Conservation (phyloP, 129 eudicot genomes). For the Helianthus tuberosus region DNA sequence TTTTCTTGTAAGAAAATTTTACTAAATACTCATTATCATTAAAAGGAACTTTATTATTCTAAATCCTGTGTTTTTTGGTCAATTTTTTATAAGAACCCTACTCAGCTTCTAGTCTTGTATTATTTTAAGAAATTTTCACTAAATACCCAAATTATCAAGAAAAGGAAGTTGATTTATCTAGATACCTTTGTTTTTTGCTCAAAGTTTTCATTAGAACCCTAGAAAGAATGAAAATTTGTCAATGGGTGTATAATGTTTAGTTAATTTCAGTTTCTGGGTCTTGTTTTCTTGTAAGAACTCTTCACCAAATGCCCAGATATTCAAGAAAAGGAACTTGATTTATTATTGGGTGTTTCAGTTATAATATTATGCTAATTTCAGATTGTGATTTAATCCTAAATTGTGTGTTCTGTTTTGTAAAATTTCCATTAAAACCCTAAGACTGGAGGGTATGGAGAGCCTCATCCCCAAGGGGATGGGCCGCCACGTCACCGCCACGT, state of each 20-base stretch:
- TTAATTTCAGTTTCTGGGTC: neutral
- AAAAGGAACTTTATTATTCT: too few species aligned
- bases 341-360: neutral
- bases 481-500: too few species aligned
- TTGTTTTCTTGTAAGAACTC: neutral
- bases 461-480: too few species aligned
- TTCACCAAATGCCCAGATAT: conserved; percentile 19
- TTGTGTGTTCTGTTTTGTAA: neutral
- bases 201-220: conserved; percentile 3
- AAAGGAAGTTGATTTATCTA: neutral
- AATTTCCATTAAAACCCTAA: neutral
- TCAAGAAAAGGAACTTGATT: conserved; percentile 9
- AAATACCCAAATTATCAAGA: neutral
- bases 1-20: too few species aligned
- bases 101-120: too few species aligned
- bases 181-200: neutral
- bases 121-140: neutral
- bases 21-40: too few species aligned
- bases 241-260: neutral
- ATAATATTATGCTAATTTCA: conserved; percentile 4
- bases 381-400: conserved; percentile 4
- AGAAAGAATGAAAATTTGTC: neutral
- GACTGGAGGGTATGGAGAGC: too few species aligned
- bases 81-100: too few species aligned
- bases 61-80: too few species aligned